Base-by-base conservation (phyloP, 208 protist genomes). In the Crithidia expoeki region DNA sequence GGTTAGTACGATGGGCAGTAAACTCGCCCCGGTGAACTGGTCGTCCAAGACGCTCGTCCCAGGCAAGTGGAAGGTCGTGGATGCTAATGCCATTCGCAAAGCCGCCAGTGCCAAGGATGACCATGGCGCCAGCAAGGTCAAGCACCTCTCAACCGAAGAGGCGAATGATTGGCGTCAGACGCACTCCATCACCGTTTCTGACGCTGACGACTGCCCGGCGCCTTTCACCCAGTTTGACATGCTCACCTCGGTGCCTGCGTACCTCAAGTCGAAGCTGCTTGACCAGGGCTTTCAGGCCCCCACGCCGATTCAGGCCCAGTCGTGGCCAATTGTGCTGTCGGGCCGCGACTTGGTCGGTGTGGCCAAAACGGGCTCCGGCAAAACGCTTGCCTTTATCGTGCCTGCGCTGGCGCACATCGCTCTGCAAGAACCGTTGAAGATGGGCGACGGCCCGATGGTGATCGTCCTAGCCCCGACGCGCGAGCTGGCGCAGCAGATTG, bases 401-500 rank as follows among this genome's bases (percentile, higher is more conserved):
- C 96, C 97, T 5, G 91, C 89, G 16, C 80, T 98, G 49, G 80
- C 86, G 23, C 88, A 95, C 80, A 89, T 97, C 61, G 81, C 77
- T 2, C n/a, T 88, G 19, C 93, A 98, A 82, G 72, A 80, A 63
- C 83, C 85, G 25, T 79, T 89, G 50, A 83, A 80, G 61, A 33
- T 56, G 23, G 85, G 93, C n/a, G 97, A 98, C n/a, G 97, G 98
- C 19, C 98, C 98, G 14, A 98, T 98, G 76, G 95, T 91, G 4
- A 69, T 99, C 55, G 94, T 99, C 23, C 84, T 99, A 64, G 97
- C 97, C 32, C 99, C 99, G 1, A 99, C 98, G 3, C 92, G 98
- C 58, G 99, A 99, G 74, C 82, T 99, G 10, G 98, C 97, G 0
- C 87, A 97, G 77, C 98, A 99, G 83, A 99, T 99, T 71, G 96